These are phyloP conservation scores for Apiotrichum domesticum DNA, from an alignment of 1,284 basidiomycete species.

Conservation along the genomic window DNA sequence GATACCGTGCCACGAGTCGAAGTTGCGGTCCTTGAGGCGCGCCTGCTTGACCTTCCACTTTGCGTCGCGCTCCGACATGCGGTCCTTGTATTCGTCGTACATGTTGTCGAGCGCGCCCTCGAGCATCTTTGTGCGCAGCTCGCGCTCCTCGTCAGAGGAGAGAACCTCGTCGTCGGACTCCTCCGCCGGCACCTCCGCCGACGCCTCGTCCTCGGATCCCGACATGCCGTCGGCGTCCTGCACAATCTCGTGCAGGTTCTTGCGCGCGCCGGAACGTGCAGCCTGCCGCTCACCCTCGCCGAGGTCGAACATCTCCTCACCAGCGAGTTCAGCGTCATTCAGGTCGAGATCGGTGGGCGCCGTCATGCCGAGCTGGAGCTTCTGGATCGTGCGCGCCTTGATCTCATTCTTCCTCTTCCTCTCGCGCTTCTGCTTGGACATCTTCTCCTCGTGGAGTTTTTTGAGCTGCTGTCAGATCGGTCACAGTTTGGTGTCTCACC, in stretches of 20 bases:
- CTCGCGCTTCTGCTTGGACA: conserved; percentile 70
- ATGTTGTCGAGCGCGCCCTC: conserved; percentile 82
- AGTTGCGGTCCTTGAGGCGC: conserved; percentile 64
- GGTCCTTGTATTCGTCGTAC: conserved; percentile 81
- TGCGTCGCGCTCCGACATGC: conserved; percentile 75
- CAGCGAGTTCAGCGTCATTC: conserved; percentile 61
- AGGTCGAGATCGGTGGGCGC: conserved; percentile 89
- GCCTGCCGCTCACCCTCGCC: conserved; percentile 55
- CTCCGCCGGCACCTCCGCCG: conserved; percentile 14
- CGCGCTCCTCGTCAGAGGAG: conserved; percentile 65
- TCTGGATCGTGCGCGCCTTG: conserved; percentile 78
- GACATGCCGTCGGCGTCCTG: conserved; percentile 48
- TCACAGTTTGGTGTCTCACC: conserved; percentile 49
- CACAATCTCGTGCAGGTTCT: conserved; percentile 50
- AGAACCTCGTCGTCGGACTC: conserved; percentile 53
- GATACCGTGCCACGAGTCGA: conserved; percentile 71
- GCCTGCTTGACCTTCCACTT: conserved; percentile 86
- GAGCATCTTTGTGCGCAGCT: conserved; percentile 59
- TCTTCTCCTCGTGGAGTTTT: conserved; percentile 71
- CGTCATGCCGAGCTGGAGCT: conserved; percentile 96
- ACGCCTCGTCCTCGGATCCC: conserved; percentile 47
- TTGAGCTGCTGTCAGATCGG: conserved; percentile 57
- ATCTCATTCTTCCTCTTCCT: conserved; percentile 83
- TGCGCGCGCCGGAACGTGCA: conserved; percentile 50
- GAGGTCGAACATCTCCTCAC: conserved; percentile 75